A percentile compares a stretch with the other conserved stretches of the same genome.
phyloP scores from a whole-genome alignment of 129 eudicot species.

The Helianthus tuberosus region DNA sequence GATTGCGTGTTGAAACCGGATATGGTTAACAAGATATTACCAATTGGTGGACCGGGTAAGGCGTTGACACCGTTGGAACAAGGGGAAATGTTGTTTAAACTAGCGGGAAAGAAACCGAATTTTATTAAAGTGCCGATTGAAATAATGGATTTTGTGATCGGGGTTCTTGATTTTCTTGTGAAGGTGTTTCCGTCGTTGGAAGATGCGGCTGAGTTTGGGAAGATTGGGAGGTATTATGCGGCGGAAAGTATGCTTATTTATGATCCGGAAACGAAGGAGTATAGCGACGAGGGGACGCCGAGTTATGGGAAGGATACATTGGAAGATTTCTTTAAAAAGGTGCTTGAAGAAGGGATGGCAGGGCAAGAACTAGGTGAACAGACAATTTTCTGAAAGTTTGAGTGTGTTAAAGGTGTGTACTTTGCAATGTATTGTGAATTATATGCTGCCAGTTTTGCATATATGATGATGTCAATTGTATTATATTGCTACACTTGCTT shows the following conservation, averaged over 20 bases:
- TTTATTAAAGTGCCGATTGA: conserved; percentile 88
- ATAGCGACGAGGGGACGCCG: conserved; percentile 78
- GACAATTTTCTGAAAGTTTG: conserved; percentile 45
- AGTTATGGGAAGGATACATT: conserved; percentile 91
- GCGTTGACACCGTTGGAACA: conserved; percentile 95
- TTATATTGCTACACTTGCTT: background rate
- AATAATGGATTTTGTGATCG: conserved; percentile 88
- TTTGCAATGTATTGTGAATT: conserved; percentile 23
- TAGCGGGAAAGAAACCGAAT: conserved; percentile 75
- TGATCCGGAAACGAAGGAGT: conserved; percentile 81
- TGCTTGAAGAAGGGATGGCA: conserved; percentile 86
- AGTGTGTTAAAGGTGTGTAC: conserved; percentile 27
- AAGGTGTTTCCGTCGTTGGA: conserved; percentile 79
- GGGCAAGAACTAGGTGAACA: conserved; percentile 97
- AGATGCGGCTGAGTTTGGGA: conserved; percentile 94
- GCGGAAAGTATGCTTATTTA: conserved; percentile 92
- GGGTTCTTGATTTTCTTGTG: conserved; percentile 89
- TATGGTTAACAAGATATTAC: conserved; percentile 66
- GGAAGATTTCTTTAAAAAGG: conserved; percentile 85
- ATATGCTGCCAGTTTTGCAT: conserved; percentile 37
- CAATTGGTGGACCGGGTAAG: conserved; percentile 90
- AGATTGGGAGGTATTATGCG: conserved; percentile 95
- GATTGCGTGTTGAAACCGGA: conserved; percentile 73
- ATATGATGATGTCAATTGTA: conserved; percentile 16
- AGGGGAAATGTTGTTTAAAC: conserved; percentile 90